Evolutionary conservation across 495 filamentous ascomycete genomes (phyloP).

Genomic region (Tuber melanosporum): DNA sequence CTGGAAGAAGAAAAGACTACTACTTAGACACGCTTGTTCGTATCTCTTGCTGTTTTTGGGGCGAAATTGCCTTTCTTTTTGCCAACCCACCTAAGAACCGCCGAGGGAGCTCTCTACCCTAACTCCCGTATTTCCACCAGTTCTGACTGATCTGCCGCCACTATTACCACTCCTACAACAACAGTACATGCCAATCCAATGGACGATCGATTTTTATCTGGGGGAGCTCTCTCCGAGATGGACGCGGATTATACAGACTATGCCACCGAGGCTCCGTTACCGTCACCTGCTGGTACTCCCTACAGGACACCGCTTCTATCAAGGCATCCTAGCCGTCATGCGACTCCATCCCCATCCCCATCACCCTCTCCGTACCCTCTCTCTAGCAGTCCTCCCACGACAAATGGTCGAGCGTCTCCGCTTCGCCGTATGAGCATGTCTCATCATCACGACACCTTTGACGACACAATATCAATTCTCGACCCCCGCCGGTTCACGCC

Average conservation of each 20-base stretch:
- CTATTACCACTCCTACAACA: background rate
- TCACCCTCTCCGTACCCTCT: conserved; percentile 57
- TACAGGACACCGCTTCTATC: conserved; percentile 45
- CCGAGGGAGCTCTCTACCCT: background rate
- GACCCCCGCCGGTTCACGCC: conserved; percentile 91
- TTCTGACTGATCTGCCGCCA: conserved; percentile 31
- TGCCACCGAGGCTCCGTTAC: conserved; percentile 40
- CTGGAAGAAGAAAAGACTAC: conserved; percentile 7
- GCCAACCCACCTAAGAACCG: conserved; percentile 3
- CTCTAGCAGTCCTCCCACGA: conserved; percentile 47
- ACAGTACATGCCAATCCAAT: conserved; percentile 28
- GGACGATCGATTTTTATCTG: conserved; percentile 35
- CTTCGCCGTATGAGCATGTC: conserved; percentile 44
- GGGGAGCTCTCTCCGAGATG: conserved; percentile 24
- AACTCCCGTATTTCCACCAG: conserved; percentile 11
- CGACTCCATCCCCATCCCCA: conserved; percentile 57
- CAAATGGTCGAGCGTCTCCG: conserved; percentile 36
- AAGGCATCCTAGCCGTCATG: conserved; percentile 50
- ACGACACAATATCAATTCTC: conserved; percentile 69
- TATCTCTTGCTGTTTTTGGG: conserved; percentile 17
- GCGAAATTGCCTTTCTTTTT: conserved; percentile 6
- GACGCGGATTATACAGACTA: conserved; percentile 40
- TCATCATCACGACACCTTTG: conserved; percentile 55
- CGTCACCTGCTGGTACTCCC: conserved; percentile 36
- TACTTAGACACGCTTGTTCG: conserved; percentile 20